Evolutionary conservation across 495 filamentous ascomycete species (phyloP).

Genomic region (Hyaloscypha hepaticicola): DNA sequence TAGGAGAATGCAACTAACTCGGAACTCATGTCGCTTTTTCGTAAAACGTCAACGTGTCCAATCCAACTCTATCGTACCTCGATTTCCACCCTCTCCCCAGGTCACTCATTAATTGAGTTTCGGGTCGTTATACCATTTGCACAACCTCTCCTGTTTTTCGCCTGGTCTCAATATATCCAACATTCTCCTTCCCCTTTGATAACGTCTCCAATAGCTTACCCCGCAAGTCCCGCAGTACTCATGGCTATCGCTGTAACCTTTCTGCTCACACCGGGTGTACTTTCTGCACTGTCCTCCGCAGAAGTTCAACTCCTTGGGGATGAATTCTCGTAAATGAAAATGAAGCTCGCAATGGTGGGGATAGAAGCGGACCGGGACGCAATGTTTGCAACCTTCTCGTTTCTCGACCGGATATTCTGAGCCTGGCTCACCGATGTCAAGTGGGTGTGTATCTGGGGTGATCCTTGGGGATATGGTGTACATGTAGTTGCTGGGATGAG

Average conservation of each 20-base stretch:
- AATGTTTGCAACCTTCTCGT: slow-evolving; percentile 14
- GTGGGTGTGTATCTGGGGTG: background rate
- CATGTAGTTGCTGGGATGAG: slow-evolving; percentile 12
- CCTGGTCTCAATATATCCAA: slow-evolving; percentile 7
- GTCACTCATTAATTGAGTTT: background rate
- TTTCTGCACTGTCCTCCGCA: slow-evolving; percentile 10
- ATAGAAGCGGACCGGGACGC: slow-evolving; percentile 23
- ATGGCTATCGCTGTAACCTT: background rate
- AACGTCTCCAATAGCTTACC: slow-evolving; percentile 15
- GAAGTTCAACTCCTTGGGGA: slow-evolving; percentile 16
- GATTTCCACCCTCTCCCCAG: background rate
- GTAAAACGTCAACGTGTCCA: background rate
- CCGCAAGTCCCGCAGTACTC: slow-evolving; percentile 17
- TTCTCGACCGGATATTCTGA: background rate
- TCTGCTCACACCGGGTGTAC: slow-evolving; percentile 16
- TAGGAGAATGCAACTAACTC: too few species aligned
- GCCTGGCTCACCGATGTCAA: slow-evolving; percentile 11
- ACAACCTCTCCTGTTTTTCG: slow-evolving; percentile 12
- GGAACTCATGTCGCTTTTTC: too few species aligned
- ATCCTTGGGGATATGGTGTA: slow-evolving; percentile 1
- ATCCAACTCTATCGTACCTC: background rate
- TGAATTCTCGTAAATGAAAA: slow-evolving; percentile 18
- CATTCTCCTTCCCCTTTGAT: slow-evolving; percentile 16
- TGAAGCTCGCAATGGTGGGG: slow-evolving; percentile 28
- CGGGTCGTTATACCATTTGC: slow-evolving; percentile 21